Evolutionary conservation across 352 stramenopile species (phyloP), one percentile per base, ranked within the genome.

Genomic region (Pythium apleroticum): DNA sequence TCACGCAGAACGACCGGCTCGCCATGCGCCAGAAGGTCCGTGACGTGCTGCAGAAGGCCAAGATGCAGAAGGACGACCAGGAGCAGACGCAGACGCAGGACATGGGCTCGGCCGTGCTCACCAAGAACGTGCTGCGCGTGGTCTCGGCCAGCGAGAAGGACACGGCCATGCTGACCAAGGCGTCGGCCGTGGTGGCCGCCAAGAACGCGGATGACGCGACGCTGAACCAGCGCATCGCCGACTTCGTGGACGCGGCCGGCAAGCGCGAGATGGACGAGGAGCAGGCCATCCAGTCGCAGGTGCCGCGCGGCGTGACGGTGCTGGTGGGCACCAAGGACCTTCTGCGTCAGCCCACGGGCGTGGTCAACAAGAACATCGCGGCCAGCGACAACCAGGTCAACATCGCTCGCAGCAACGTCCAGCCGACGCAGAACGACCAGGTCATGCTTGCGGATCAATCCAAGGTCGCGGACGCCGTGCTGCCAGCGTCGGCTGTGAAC

Each of bases 141-240:
- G 67, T 74, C 22, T 71, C 66, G 12, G 61, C 56, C 2, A 45
- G 28, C 1, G 66, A 74, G 52, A 72, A 53, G 28, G 70, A 72
- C 55, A 24, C 61, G 4, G 53, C 60, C 25, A 49, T 72, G 20
- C 74, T 77, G 70, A 74, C 45, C 53, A 74, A 77, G 66, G 70
- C 58, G 1, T 72, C 66, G 11, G 57, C 61, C 1, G 66, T 74
- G 5, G 70, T 77, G 2, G 62, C 70, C 1, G 25, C 66, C 61
- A 74, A 74, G 62, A 37, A 37, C 31, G 60, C 50, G 10, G 62
- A 77, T 20, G 7, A 39, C 11, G 12, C 66, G 9, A 24, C 53
- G 30, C 52, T 69, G 5, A n/a, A 25, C 8, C 28, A 53, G 19
- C 53, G 57, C 61, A 73, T 76, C 25, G 55, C 48, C 22, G 58